phyloP scores from a whole-genome alignment of 1,139 yeast species.

The Yamadazyma sp. region DNA sequence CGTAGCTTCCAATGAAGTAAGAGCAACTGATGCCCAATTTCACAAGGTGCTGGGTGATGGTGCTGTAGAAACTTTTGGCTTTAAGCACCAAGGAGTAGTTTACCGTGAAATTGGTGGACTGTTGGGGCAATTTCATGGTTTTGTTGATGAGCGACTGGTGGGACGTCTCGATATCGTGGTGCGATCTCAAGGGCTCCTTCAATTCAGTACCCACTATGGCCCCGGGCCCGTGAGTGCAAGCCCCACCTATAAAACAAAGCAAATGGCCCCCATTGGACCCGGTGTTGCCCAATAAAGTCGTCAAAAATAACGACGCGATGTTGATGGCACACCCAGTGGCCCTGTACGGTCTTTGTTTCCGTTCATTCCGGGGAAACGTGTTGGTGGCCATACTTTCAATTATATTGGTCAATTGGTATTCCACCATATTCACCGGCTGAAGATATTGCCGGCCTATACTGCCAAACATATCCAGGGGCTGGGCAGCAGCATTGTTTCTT shows the following conservation, averaged over 20 bases:
- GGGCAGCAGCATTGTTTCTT: constrained; percentile 4
- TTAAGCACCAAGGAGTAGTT: constrained; percentile 31
- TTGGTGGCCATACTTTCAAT: constrained; percentile 56
- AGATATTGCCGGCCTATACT: constrained; percentile 37
- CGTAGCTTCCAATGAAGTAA: constrained; percentile 63
- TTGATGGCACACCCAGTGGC: constrained; percentile 69
- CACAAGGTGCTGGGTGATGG: constrained; percentile 39
- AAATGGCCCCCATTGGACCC: constrained; percentile 58
- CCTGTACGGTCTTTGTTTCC: constrained; percentile 52
- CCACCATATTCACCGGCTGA: constrained; percentile 51
- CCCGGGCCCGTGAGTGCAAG: constrained; percentile 60
- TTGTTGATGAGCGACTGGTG: constrained; percentile 23
- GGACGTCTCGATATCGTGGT: constrained; percentile 53
- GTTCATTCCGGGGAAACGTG: constrained; percentile 47
- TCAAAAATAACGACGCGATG: constrained; percentile 55
- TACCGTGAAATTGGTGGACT: constrained; percentile 22
- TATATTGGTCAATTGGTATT: constrained; percentile 53
- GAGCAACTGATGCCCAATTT: constrained; percentile 54
- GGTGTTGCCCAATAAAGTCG: constrained; percentile 38
- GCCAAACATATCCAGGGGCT: constrained; percentile 20
- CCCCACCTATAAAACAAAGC: constrained; percentile 59
- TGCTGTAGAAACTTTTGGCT: constrained; percentile 45
- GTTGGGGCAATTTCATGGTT: constrained; percentile 28
- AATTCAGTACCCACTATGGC: constrained; percentile 46
- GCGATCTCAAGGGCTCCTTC: constrained; percentile 59